Evolutionary conservation across 805 yeast genomes (phyloP), one percentile per base, ranked within the genome.

Genomic region (Monosporozyma servazzii): DNA sequence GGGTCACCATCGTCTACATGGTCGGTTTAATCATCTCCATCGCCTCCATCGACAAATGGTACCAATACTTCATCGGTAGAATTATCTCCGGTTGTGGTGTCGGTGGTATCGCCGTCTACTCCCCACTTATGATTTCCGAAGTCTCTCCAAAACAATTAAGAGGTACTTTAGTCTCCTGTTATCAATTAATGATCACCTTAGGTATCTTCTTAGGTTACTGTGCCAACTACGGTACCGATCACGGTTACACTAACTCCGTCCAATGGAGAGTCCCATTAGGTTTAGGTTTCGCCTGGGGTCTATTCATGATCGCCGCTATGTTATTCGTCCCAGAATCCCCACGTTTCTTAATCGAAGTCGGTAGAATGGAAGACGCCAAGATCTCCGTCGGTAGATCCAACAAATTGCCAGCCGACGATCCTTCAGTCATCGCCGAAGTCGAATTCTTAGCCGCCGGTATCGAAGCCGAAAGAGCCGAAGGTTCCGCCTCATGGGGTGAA

Each of bases 171-270:
- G 88, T 84, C 49, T 79, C 84, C 42, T 77, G 80, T 59, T 84
- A 77, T 74, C 89, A 84, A 69, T 72, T 84, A 65, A 79, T 77
- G 77, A 78, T 82, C 56, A 82, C 88, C 41, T 69, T 78, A 47
- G 89, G 88, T 72, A 84, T 84, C 61, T 82, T 84, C 70, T 71
- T 84, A 58, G 90, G 89, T 67, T 82, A 82, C 76, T 82, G 88
- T 70, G 75, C 83, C 49, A 81, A 80, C 53, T 84, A 76, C 67
- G 89, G 88, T 68, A 80, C 87, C 53, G 77, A 78, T 56, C 59
- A 53, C 29, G 50, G 50, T 20, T 71, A 69, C 64, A 74, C 77
- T 62, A 82, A 84, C 72, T 83, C 90, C 43, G 87, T 68, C 9
- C 85, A 81, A 71, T 84, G 89, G 88, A 80, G 88, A 78, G 76